These are phyloP conservation scores for Cephalotrichum gorgonifer DNA, from an alignment of 2,329 filamentous ascomycete species.

Conservation along the genomic window DNA sequence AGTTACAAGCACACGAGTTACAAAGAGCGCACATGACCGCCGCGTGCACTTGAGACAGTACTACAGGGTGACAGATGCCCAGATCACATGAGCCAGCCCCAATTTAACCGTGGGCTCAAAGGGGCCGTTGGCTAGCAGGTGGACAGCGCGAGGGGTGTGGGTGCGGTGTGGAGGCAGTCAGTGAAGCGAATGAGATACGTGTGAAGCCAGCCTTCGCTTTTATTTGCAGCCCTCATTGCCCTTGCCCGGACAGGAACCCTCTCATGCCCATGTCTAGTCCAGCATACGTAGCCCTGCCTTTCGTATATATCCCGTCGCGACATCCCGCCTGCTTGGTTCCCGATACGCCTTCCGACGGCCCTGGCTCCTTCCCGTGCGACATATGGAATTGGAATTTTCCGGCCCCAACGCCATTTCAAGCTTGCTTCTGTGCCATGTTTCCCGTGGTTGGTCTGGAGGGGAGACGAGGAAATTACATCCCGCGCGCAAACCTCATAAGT, in stretches of 20 bases:
- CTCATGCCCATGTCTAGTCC: neutral
- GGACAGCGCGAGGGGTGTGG: neutral
- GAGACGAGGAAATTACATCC: neutral
- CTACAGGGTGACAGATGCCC: neutral
- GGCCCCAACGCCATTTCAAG: neutral
- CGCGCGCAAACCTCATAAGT: too few species aligned
- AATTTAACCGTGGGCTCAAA: neutral
- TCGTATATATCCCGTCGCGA: neutral
- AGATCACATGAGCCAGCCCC: neutral
- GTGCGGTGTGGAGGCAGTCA: neutral
- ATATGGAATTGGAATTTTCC: neutral
- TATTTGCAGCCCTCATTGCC: neutral
- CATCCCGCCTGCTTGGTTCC: neutral
- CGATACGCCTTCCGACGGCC: neutral
- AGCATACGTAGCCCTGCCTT: neutral
- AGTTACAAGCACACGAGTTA: too few species aligned
- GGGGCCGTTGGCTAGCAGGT: neutral
- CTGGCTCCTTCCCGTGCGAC: neutral
- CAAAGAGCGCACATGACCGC: neutral
- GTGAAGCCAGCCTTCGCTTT: too few species aligned
- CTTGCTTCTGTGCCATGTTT: neutral
- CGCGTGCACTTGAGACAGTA: conserved; percentile 1
- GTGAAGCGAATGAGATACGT: too few species aligned
- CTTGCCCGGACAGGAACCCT: neutral
- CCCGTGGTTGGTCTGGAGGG: neutral